A percentile compares a stretch with the other conserved stretches of the same genome.
phyloP scores from a whole-genome alignment of 1,284 basidiomycete species.

The Xerocomus cyaneibrunnescens region DNA sequence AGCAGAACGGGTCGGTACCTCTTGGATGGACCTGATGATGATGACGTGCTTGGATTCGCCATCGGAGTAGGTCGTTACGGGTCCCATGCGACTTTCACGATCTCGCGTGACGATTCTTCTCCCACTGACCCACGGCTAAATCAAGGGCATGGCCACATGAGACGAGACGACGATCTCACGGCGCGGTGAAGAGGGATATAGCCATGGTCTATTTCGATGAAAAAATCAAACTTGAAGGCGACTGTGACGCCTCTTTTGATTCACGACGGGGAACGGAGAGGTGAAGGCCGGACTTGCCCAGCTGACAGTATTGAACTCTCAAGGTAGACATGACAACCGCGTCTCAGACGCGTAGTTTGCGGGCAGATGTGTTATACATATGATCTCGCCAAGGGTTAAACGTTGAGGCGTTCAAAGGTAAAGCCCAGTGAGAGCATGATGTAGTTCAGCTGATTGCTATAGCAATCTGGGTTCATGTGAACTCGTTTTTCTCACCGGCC shows the following conservation, averaged over 20 bases:
- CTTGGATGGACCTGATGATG: conserved; percentile 54
- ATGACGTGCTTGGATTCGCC: conserved; percentile 48
- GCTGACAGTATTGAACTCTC: conserved; percentile 40
- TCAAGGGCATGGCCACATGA: neutral
- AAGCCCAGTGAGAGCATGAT: too few relatives aligned
- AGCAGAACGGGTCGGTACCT: conserved; percentile 23
- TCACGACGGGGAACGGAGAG: conserved; percentile 50
- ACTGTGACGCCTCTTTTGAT: neutral
- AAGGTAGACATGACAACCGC: conserved; percentile 12
- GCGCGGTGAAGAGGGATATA: neutral
- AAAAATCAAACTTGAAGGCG: neutral
- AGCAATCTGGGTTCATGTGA: too few relatives aligned
- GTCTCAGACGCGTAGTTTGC: too few relatives aligned
- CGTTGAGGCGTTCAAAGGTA: too few relatives aligned
- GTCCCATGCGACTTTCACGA: conserved; percentile 51
- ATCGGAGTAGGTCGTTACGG: conserved; percentile 48
- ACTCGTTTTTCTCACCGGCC: too few relatives aligned
- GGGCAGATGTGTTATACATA: too few relatives aligned
- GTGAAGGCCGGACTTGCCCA: conserved; percentile 49
- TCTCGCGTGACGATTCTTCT: conserved; percentile 41
- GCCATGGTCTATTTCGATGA: conserved; percentile 37
- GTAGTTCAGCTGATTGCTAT: too few relatives aligned
- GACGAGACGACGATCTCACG: neutral
- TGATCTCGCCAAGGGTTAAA: too few relatives aligned
- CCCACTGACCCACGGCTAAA: conserved; percentile 44